These are phyloP conservation scores for Tricholoma bakamatsutake DNA, from an alignment of 768 basidiomycete genomes.

Conservation along the genomic window DNA sequence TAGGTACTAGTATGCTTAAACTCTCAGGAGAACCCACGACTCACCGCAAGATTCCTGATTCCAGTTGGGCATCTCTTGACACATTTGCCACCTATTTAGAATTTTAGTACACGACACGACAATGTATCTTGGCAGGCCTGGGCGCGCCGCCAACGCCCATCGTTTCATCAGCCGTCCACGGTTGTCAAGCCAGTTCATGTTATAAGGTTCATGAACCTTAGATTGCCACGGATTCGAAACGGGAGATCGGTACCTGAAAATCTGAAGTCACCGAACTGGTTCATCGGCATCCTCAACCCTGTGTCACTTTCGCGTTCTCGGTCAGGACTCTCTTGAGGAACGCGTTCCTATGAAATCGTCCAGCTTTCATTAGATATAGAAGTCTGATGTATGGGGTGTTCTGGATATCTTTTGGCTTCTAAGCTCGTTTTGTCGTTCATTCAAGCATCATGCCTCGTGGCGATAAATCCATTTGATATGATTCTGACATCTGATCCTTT, in stretches of 20 bases:
- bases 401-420: background rate
- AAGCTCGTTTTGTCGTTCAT: background rate
- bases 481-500: background rate
- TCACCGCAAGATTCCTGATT: background rate
- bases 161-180: background rate
- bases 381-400: background rate
- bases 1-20: too few relatives aligned
- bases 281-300: background rate
- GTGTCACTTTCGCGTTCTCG: background rate
- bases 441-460: slow-evolving; percentile 10
- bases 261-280: background rate
- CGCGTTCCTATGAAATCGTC: background rate
- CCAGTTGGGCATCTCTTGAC: background rate
- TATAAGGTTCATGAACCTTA: slow-evolving; percentile 2
- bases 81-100: too few relatives aligned
- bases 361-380: background rate
- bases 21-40: background rate
- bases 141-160: background rate
- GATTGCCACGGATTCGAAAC: background rate
- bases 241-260: slow-evolving; percentile 5
- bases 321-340: background rate
- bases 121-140: background rate
- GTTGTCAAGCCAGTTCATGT: background rate
- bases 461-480: slow-evolving; percentile 14
- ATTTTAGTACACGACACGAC: too few relatives aligned